Conservation (phyloP, 352 stramenopile genomes). For the Globisporangium lucens region DNA sequence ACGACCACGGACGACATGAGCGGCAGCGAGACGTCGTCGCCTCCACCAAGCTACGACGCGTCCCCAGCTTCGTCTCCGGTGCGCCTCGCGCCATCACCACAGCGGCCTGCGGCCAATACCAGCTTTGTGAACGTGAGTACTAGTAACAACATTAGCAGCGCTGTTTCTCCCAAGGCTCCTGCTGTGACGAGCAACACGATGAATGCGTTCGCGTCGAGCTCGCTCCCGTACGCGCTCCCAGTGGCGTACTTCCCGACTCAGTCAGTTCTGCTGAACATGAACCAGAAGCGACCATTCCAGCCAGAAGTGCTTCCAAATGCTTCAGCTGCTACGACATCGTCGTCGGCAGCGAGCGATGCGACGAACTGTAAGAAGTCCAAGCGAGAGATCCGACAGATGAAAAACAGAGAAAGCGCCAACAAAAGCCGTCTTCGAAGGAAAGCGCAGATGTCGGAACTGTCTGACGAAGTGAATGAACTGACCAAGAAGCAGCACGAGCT, state of each 20-base stretch:
- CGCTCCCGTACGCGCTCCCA: conserved; percentile 58
- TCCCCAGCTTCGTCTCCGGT: conserved; percentile 23
- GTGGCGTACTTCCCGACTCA: conserved; percentile 52
- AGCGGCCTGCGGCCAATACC: not conserved
- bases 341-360: conserved; percentile 11
- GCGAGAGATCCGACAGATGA: conserved; percentile 83
- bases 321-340: conserved; percentile 5
- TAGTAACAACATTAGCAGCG: not conserved
- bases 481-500: conserved; percentile 69
- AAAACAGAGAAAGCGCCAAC: conserved; percentile 86
- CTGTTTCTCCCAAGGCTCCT: not conserved
- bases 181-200: not conserved
- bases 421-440: conserved; percentile 73
- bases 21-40: conserved; percentile 50
- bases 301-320: conserved; percentile 39
- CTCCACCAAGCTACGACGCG: conserved; percentile 32
- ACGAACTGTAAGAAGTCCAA: conserved; percentile 64
- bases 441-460: conserved; percentile 59
- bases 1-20: conserved; percentile 44
- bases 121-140: not conserved
- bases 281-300: conserved; percentile 52
- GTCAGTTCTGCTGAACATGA: conserved; percentile 28
- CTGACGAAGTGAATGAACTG: conserved; percentile 54
- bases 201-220: conserved; percentile 17
- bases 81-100: conserved; percentile 1